Conservation (phyloP, 495 filamentous ascomycete species). For the Aspergillus funiculosus region DNA sequence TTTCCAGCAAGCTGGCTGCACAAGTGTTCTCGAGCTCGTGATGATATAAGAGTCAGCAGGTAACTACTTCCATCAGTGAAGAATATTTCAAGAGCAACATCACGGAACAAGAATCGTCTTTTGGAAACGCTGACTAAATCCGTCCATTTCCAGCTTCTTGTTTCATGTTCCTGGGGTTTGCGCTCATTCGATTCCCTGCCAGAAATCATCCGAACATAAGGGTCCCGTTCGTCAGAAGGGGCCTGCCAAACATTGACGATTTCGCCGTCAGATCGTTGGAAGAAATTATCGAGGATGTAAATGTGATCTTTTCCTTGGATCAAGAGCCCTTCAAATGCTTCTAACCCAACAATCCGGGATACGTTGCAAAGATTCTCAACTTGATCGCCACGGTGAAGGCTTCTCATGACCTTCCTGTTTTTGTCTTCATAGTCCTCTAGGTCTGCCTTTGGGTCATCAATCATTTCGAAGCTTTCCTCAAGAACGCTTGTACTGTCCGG, state of each 20-base stretch:
- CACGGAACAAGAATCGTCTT: slow-evolving; percentile 87
- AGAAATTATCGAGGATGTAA: slow-evolving; percentile 92
- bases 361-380: slow-evolving; percentile 95
- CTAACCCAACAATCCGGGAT: slow-evolving; percentile 86
- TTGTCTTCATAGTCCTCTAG: slow-evolving; percentile 91
- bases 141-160: slow-evolving; percentile 86
- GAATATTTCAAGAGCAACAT: slow-evolving; percentile 92
- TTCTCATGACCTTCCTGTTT: slow-evolving; percentile 94
- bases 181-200: slow-evolving; percentile 63
- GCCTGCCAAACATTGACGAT: slow-evolving; percentile 95
- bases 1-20: slow-evolving; percentile 66
- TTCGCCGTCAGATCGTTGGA: slow-evolving; percentile 89
- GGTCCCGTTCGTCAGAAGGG: slow-evolving; percentile 84
- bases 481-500: slow-evolving; percentile 40
- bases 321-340: slow-evolving; percentile 85
- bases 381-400: slow-evolving; percentile 80
- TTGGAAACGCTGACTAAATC: slow-evolving; percentile 97
- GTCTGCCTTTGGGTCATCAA: slow-evolving; percentile 79
- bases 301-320: slow-evolving; percentile 89
- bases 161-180: slow-evolving; percentile 64
- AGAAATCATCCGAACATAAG: slow-evolving; percentile 88
- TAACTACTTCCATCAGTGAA: slow-evolving; percentile 96
- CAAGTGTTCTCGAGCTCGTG: slow-evolving; percentile 67
- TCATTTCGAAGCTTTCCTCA: slow-evolving; percentile 91
- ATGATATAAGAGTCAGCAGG: slow-evolving; percentile 73